Evolutionary conservation across 495 filamentous ascomycete species (phyloP).

Genomic region (Letharia lupina): DNA sequence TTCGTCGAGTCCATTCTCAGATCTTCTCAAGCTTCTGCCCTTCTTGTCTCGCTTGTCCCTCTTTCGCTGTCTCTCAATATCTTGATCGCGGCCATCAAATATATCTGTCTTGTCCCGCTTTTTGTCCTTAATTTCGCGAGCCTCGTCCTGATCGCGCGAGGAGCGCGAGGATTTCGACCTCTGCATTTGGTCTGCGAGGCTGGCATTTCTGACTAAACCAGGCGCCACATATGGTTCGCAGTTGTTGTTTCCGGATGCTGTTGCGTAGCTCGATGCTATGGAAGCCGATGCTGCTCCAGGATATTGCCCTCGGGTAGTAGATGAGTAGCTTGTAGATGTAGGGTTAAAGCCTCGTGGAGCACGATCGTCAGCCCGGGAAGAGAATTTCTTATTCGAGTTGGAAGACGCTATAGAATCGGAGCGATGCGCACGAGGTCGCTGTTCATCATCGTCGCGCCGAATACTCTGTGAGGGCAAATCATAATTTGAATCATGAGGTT

Average conservation of each 20-base stretch:
- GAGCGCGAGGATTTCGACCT: conserved; percentile 21
- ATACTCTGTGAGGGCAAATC: conserved; percentile 13
- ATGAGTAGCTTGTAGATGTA: conserved; percentile 26
- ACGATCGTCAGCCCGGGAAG: conserved; percentile 50
- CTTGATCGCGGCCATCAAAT: conserved; percentile 33
- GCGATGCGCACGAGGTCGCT: conserved; percentile 19
- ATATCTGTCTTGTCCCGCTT: conserved; percentile 26
- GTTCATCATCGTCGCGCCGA: conserved; percentile 23
- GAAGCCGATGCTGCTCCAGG: conserved; percentile 40
- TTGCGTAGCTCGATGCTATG: conserved; percentile 47
- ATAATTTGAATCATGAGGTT: conserved; percentile 26
- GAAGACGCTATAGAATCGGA: conserved; percentile 31
- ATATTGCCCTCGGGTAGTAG: conserved; percentile 34
- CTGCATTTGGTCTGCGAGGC: conserved; percentile 22
- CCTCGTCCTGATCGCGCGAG: conserved; percentile 7
- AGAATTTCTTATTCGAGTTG: conserved; percentile 36
- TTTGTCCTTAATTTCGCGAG: conserved; percentile 16
- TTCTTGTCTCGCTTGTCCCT: conserved; percentile 28
- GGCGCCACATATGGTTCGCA: conserved; percentile 26
- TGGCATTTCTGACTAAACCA: conserved; percentile 22
- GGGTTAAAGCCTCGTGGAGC: conserved; percentile 27
- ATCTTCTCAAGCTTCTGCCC: conserved; percentile 18
- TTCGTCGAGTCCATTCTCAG: conserved; percentile 10
- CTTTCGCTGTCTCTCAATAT: conserved; percentile 27
- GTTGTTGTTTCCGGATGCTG: conserved; percentile 37